These are phyloP conservation scores for Chaetomium sp. DNA, from an alignment of 2,329 filamentous ascomycete species.

Conservation along the genomic window DNA sequence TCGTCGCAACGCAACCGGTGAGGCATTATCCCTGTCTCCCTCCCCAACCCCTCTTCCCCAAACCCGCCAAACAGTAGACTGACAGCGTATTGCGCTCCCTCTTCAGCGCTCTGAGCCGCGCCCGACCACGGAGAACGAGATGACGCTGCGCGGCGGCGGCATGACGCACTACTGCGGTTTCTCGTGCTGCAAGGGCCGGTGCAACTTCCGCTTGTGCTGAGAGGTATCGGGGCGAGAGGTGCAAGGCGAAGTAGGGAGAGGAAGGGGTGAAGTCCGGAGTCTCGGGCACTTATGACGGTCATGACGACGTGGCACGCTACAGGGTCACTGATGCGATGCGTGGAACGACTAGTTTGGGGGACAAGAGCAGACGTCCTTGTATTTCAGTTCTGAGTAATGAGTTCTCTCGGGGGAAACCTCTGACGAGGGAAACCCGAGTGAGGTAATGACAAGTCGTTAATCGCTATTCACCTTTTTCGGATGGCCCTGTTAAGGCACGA, in stretches of 20 bases:
- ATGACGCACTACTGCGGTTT: constrained; percentile 10
- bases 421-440: not conserved
- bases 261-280: not conserved
- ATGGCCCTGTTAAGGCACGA: too few species aligned
- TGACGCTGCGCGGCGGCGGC: constrained; percentile 13
- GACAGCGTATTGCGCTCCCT: not conserved
- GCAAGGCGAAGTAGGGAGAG: not conserved
- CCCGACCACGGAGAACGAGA: constrained; percentile 11
- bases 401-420: not conserved
- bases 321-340: too few species aligned
- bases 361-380: not conserved
- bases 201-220: constrained; percentile 16
- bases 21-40: not conserved
- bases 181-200: constrained; percentile 14
- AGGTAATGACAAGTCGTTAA: not conserved
- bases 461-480: not conserved
- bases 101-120: constrained; percentile 8
- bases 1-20: constrained; percentile 26
- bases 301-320: too few species aligned
- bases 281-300: not conserved
- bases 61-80: not conserved
- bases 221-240: not conserved
- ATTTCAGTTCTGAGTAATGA: not conserved
- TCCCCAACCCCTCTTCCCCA: not conserved
- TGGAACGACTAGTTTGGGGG: not conserved